A percentile compares a stretch with the other conserved stretches of the same genome.
Conservation (phyloP, 768 basidiomycete genomes). For the Auriculariales sp. region DNA sequence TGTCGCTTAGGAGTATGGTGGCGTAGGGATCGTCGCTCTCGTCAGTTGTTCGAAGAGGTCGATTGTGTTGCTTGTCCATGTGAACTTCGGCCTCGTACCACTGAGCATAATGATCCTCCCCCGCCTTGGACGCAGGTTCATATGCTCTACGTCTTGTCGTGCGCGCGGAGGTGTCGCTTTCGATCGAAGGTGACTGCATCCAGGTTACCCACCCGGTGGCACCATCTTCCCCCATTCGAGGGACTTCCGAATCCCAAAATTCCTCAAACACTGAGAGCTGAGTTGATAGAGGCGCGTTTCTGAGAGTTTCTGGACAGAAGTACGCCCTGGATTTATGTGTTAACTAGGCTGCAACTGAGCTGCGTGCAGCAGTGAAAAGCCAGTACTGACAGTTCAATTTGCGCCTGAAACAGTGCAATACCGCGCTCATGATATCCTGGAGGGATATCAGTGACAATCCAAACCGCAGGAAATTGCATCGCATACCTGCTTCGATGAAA, state of each 20-base stretch:
- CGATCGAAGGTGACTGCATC: constrained; percentile 16
- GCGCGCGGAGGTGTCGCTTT: neutral
- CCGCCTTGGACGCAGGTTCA: neutral
- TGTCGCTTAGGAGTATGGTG: constrained; percentile 58
- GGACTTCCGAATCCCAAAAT: constrained; percentile 73
- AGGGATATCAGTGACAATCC: neutral
- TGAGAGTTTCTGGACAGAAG: constrained; percentile 33
- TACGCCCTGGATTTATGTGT: constrained; percentile 35
- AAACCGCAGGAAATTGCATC: constrained; percentile 5
- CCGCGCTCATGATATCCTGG: constrained; percentile 63
- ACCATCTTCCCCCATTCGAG: constrained; percentile 55
- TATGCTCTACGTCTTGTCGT: neutral
- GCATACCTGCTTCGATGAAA: constrained; percentile 51
- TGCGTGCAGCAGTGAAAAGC: neutral
- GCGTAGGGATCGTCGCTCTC: constrained; percentile 50
- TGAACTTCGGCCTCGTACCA: constrained; percentile 49
- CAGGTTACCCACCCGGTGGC: constrained; percentile 60
- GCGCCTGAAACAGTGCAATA: constrained; percentile 67
- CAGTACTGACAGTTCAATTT: constrained; percentile 60
- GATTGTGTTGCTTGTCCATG: constrained; percentile 26
- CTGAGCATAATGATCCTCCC: constrained; percentile 46
- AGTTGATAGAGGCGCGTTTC: constrained; percentile 25
- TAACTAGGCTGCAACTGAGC: neutral
- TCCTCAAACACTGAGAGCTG: constrained; percentile 52
- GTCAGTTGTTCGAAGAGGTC: constrained; percentile 43